Evolutionary conservation across 2,329 filamentous ascomycete genomes (phyloP), one percentile per base, ranked within the genome.

Genomic region (Verticillium tricorpus): DNA sequence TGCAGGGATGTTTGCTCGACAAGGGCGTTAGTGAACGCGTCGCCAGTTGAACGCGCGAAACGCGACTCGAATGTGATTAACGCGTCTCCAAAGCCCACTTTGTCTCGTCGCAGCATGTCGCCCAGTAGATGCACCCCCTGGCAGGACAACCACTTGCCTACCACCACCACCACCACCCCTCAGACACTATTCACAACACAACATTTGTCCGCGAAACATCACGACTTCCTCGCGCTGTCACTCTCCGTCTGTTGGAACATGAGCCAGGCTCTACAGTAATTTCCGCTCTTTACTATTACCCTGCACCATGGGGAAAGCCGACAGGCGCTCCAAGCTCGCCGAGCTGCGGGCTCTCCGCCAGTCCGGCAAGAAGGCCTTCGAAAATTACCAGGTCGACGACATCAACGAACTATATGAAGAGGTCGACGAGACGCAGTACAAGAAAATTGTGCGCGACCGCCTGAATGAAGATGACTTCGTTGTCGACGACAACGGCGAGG

Each of bases 381-480:
- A 93, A 69, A 87, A 85, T 63, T 99, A 98, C 79, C 82, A 97
- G 76, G 86, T 97, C 64, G 86, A 92, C 69, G 89, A 98, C 65
- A 90, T 91, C 69, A 86, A 89, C 67, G 87, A 91, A 68, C 81
- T 99, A 55, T 99, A 98, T 78, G 95, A 98, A 66, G 93, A 96
- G 70, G 93, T 99, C 57, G 93, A 98, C 72, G 95, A 99, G 70
- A 94, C 95, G 71, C 91, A 91, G 59, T 99, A 99, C 82, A 97
- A 97, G 80, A 96, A 96, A 74, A 89, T 98, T 67, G 93, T 99
- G 15, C 87, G 95, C 52, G 87, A 89, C 61, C 89, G 95, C 56
- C 82, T 99, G 59, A 91, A 98, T 72, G 84, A 96, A 70, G 95
- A 99, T 70, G 95, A 99, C 78, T 99, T 99, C 71, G 94, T 99